These are phyloP conservation scores for Quaeritorhiza haematococci DNA, from an alignment of 371 early-diverging fungal genomes.

Conservation along the genomic window DNA sequence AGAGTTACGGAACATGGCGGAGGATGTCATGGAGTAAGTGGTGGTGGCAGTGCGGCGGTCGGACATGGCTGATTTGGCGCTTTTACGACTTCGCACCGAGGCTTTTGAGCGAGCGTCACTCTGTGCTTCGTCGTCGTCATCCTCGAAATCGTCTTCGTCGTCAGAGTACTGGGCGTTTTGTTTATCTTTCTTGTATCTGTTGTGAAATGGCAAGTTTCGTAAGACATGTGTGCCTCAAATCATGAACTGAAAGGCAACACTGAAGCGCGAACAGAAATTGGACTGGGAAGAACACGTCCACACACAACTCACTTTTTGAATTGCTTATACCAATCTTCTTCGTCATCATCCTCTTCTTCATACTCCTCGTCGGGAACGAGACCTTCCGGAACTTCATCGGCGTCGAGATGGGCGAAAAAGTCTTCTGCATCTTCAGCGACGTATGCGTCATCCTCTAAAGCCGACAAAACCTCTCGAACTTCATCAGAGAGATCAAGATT, in stretches of 20 bases:
- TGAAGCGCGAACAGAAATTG: too few species aligned
- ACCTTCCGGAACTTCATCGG: slow-evolving; percentile 39
- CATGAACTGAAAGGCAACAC: too few species aligned
- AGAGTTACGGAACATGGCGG: slow-evolving; percentile 86
- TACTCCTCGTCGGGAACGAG: slow-evolving; percentile 10
- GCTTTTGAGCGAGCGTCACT: slow-evolving; percentile 5
- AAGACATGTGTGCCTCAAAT: not conserved
- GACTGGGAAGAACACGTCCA: too few species aligned
- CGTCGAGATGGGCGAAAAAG: slow-evolving; percentile 65
- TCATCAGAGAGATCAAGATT: slow-evolving; percentile 22
- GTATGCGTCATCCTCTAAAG: slow-evolving; percentile 84
- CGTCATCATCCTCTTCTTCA: slow-evolving; percentile 42
- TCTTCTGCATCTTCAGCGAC: slow-evolving; percentile 71
- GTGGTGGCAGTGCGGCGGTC: slow-evolving; percentile 36
- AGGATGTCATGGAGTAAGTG: slow-evolving; percentile 81
- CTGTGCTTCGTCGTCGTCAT: slow-evolving; percentile 37
- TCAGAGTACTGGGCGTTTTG: slow-evolving; percentile 7
- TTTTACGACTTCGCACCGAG: not conserved
- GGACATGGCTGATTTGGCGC: not conserved
- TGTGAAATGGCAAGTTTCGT: too few species aligned
- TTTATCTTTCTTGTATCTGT: slow-evolving; percentile 23
- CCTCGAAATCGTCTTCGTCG: slow-evolving; percentile 40
- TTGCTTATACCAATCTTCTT: slow-evolving; percentile 48
- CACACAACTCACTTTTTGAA: too few species aligned
- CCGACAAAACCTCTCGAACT: slow-evolving; percentile 82